A percentile compares a stretch with the other conserved stretches of the same genome.
These are phyloP conservation scores for Begonia masoniana DNA, from an alignment of 306 rosid species.

Conservation along the genomic window DNA sequence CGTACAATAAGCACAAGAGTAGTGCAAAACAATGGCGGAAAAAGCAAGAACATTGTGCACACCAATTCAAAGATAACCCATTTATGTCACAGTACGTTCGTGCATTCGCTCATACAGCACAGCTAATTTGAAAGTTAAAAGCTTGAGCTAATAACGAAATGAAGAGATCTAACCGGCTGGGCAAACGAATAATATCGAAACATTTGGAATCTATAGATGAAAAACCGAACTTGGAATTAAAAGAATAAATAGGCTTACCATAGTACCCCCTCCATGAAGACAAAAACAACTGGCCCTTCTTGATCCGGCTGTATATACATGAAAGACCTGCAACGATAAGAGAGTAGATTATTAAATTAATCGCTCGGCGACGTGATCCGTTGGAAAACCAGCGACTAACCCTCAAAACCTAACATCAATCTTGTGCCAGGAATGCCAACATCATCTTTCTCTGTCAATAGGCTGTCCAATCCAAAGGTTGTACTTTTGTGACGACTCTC, in stretches of 20 bases:
- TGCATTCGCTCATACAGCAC: too few species aligned
- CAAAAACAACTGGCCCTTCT: constrained; percentile 97
- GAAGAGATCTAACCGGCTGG: too few species aligned
- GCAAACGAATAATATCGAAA: too few species aligned
- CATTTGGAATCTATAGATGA: too few species aligned
- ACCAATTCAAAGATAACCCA: too few species aligned
- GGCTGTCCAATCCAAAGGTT: constrained; percentile 50
- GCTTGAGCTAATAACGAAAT: too few species aligned
- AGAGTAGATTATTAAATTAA: constrained; percentile 1
- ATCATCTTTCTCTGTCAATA: constrained; percentile 71
- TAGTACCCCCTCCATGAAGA: constrained; percentile 95
- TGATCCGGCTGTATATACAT: constrained; percentile 83
- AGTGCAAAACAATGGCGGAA: too few species aligned
- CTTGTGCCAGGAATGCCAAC: constrained; percentile 46
- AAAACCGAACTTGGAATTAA: not conserved
- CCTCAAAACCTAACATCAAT: constrained; percentile 36
- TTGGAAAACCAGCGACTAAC: not conserved
- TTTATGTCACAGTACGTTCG: too few species aligned
- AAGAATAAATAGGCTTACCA: constrained; percentile 23
- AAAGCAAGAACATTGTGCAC: too few species aligned
- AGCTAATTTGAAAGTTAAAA: too few species aligned
- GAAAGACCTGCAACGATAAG: constrained; percentile 62
- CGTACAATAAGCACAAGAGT: too few species aligned
- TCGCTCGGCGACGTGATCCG: constrained; percentile 3
- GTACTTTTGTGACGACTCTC: constrained; percentile 57